Percentiles rank a stretch among this genome's conserved stretches.
Evolutionary conservation across 2,329 filamentous ascomycete species (phyloP).

Genomic region (Colletotrichum sidae): DNA sequence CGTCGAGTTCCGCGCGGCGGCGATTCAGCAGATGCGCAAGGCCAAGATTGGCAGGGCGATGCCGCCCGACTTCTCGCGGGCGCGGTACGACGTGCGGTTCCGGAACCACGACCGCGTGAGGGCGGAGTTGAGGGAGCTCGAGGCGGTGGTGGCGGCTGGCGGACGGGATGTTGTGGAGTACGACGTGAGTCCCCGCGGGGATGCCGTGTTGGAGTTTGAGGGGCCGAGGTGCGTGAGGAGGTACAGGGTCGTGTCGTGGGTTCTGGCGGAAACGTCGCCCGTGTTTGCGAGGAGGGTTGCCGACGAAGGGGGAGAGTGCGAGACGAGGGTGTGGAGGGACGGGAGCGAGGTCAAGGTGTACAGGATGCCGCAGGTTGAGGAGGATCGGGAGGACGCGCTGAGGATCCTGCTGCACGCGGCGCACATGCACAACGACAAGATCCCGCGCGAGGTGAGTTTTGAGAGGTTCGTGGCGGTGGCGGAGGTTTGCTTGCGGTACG

Average conservation of each 20-base stretch:
- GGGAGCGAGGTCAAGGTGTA: slow-evolving; percentile 59
- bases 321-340: slow-evolving; percentile 55
- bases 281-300: slow-evolving; percentile 63
- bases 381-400: slow-evolving; percentile 54
- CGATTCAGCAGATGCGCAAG: slow-evolving; percentile 60
- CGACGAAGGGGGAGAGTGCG: slow-evolving; percentile 43
- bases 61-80: slow-evolving; percentile 55
- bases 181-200: slow-evolving; percentile 57
- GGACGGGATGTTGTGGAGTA: slow-evolving; percentile 56
- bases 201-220: slow-evolving; percentile 64
- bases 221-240: slow-evolving; percentile 53
- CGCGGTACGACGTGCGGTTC: slow-evolving; percentile 60
- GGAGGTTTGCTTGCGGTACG: slow-evolving; percentile 61
- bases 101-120: slow-evolving; percentile 59
- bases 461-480: slow-evolving; percentile 64
- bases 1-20: slow-evolving; percentile 53
- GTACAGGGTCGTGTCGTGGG: slow-evolving; percentile 64
- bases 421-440: slow-evolving; percentile 59
- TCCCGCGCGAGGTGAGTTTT: slow-evolving; percentile 60
- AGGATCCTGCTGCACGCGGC: slow-evolving; percentile 63
- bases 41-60: slow-evolving; percentile 55
- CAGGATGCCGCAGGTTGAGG: slow-evolving; percentile 64
- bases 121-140: slow-evolving; percentile 53
- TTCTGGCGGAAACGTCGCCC: slow-evolving; percentile 63
- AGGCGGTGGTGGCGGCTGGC: slow-evolving; percentile 55